Evolutionary conservation across 139 green algal species (phyloP).

Genomic region (Haematococcus sp.): DNA sequence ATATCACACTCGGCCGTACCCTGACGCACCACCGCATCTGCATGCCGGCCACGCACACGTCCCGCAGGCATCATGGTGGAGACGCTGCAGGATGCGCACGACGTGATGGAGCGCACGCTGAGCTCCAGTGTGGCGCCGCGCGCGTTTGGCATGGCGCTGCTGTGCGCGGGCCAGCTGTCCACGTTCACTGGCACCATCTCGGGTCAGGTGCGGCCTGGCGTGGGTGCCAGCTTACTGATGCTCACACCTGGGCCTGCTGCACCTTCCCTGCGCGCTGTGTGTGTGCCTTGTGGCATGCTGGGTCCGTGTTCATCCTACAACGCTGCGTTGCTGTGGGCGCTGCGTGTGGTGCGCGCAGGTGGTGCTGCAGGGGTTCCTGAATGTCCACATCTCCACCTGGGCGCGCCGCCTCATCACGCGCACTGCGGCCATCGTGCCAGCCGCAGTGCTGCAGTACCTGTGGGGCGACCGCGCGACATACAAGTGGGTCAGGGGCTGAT

Average conservation of each 20-base stretch:
- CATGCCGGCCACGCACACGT: not conserved
- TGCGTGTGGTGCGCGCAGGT: constrained; percentile 18
- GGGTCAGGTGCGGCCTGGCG: constrained; percentile 31
- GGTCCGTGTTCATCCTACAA: too few species aligned
- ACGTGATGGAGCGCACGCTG: constrained; percentile 57
- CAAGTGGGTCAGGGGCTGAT: constrained; percentile 40
- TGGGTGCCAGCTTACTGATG: too few species aligned
- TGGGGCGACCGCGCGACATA: constrained; percentile 49
- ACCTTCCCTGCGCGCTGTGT: not conserved
- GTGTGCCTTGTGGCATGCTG: too few species aligned
- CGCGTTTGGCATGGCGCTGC: constrained; percentile 54
- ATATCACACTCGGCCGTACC: not conserved
- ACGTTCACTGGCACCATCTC: constrained; percentile 64
- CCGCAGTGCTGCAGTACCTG: constrained; percentile 42
- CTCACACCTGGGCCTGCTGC: too few species aligned
- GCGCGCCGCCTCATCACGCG: constrained; percentile 46
- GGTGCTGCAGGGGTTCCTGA: constrained; percentile 53
- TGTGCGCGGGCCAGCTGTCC: constrained; percentile 56
- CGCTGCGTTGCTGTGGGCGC: not conserved
- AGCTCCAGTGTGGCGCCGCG: constrained; percentile 37
- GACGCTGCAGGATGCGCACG: constrained; percentile 60
- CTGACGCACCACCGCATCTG: not conserved
- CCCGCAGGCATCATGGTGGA: constrained; percentile 44
- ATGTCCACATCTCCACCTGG: constrained; percentile 46
- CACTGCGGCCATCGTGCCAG: constrained; percentile 45